Conservation (phyloP, 345 rosid genomes). For the Erysimum cheiranthoides region DNA sequence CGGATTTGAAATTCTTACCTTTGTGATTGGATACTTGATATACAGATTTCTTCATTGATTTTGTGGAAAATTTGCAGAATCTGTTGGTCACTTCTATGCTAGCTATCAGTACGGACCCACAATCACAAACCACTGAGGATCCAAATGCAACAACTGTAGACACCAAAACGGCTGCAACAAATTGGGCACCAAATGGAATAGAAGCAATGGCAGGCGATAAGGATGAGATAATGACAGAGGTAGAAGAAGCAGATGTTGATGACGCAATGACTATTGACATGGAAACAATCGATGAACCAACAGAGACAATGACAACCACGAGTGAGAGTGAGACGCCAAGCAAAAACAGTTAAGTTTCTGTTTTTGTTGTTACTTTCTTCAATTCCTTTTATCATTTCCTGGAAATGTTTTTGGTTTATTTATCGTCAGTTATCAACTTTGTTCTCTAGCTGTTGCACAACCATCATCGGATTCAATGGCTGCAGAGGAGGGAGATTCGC, state of each 20-base stretch:
- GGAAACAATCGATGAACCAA: conserved; percentile 67
- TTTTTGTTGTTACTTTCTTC: conserved; percentile 14
- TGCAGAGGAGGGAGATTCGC: conserved; percentile 38
- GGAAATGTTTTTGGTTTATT: conserved; percentile 18
- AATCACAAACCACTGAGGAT: conserved; percentile 47
- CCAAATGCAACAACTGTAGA: conserved; percentile 45
- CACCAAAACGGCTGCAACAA: conserved; percentile 40
- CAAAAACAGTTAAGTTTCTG: conserved; percentile 50
- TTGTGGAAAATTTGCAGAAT: conserved; percentile 53
- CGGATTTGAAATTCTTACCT: conserved; percentile 6
- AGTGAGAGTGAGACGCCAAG: conserved; percentile 49
- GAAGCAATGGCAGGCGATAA: conserved; percentile 64
- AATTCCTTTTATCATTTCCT: neutral
- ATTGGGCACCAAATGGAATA: conserved; percentile 60
- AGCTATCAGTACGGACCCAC: conserved; percentile 56
- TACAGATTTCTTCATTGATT: neutral
- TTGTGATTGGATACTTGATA: neutral
- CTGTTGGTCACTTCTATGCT: conserved; percentile 79
- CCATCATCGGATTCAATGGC: conserved; percentile 32
- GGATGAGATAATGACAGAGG: conserved; percentile 79
- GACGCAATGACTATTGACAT: conserved; percentile 71
- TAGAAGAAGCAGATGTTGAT: conserved; percentile 68
- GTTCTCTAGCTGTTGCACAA: conserved; percentile 29
- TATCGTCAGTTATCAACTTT: conserved; percentile 7
- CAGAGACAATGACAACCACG: conserved; percentile 45